Base-by-base conservation (phyloP, 1,139 yeast species). In the Scheffersomyces titani region DNA sequence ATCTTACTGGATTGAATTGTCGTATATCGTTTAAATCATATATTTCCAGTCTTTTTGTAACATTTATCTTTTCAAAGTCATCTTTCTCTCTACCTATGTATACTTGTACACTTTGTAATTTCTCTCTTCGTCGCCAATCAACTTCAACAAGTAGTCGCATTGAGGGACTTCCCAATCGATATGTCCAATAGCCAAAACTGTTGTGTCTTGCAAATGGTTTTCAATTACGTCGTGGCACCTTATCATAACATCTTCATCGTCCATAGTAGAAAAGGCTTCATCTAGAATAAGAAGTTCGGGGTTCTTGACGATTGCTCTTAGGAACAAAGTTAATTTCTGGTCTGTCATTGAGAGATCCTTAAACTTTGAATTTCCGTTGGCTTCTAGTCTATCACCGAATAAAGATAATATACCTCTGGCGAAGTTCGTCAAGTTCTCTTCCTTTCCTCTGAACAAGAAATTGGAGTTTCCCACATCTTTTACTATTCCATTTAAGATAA, bases 261-360 rank as follows among this genome's bases (percentile, higher is more conserved):
- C 92, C 96, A 93, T 91, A 40, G 94, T 96, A 18, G 97, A 90
- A 61, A 94, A 87, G 0, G 98, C 97, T 74, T 94, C 99, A 69
- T 94, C 99, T 3, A 94, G 76, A 55, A 94, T 89, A 52, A 94
- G 75, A 2, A 94, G 74, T 52, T 84, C 83, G 0, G 99, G 99
- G 59, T 84, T 77, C 70, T 90, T 91, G 53, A 90, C 80, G 18
- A 92, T 67, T 1, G 97, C 89, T 56, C 98, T 77, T 47, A 92
- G 73, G 63, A 94, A 87, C 44, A 94, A 74, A 0, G 87, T 86
- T 16, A 92, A 73, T 67, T 96, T 94, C 70, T 94, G 99, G 60
- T 89, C 85, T 49, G 93, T 88, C 6, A 90, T 78, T 1, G 85
- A 72, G 46, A 93, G 72, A 1, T 85, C 85, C 7, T 73, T 68